phyloP scores from a whole-genome alignment of 164 flowering plant genomes.

The Piper betle region DNA sequence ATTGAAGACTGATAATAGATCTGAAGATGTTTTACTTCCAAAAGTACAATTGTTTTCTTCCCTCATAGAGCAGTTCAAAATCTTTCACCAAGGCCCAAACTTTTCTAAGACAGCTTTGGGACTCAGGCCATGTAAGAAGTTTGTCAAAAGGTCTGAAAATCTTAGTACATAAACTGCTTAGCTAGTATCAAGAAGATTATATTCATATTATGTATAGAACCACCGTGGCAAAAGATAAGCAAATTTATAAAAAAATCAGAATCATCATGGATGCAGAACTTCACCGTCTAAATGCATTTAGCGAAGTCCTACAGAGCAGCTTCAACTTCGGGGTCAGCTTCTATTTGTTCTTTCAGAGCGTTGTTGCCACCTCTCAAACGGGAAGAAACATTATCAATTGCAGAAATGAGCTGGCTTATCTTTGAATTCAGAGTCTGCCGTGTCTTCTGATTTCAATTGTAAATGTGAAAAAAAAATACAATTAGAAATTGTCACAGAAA shows the following conservation, averaged over 20 bases:
- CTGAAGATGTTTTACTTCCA: no score
- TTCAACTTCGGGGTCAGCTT: conserved; percentile 51
- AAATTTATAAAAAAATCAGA: background rate
- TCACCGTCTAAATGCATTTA: background rate
- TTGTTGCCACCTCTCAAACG: conserved; percentile 76
- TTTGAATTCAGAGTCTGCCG: conserved; percentile 64
- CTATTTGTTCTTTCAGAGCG: conserved; percentile 25
- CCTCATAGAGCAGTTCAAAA: no score
- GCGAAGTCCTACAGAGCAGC: conserved; percentile 25
- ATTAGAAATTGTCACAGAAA: background rate
- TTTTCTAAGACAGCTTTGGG: no score
- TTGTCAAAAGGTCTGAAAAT: background rate
- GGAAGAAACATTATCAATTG: conserved; percentile 80
- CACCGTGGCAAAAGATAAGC: background rate
- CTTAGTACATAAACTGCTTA: background rate
- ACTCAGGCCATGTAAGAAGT: background rate
- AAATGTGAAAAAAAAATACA: no score
- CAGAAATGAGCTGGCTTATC: conserved; percentile 73
- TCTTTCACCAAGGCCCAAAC: no score
- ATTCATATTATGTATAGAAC: no score
- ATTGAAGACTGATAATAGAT: no score
- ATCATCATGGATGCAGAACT: background rate
- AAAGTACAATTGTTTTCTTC: no score
- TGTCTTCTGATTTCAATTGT: conserved; percentile 46
- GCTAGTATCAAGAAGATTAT: no score